These are phyloP conservation scores for Juglanconis oblonga DNA, from an alignment of 2,329 filamentous ascomycete species.

Conservation along the genomic window DNA sequence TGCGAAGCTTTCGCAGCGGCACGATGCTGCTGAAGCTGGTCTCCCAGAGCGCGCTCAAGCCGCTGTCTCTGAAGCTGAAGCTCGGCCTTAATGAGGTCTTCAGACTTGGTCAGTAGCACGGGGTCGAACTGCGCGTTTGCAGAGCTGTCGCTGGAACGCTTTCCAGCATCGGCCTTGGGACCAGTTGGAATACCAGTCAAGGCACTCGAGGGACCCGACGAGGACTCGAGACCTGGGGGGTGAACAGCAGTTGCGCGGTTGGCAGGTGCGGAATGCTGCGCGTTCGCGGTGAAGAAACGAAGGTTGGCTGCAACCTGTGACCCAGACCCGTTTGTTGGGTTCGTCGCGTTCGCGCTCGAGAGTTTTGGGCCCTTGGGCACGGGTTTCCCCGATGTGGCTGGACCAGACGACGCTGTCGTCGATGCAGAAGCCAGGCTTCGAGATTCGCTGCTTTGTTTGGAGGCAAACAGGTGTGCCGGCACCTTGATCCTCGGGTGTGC, in stretches of 20 bases:
- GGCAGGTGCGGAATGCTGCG: constrained; percentile 29
- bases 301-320: constrained; percentile 26
- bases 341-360: constrained; percentile 11
- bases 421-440: constrained; percentile 22
- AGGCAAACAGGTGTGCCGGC: constrained; percentile 38
- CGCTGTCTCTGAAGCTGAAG: constrained; percentile 75
- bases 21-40: constrained; percentile 68
- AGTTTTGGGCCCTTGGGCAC: constrained; percentile 16
- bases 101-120: constrained; percentile 81
- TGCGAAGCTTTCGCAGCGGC: constrained; percentile 41
- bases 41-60: constrained; percentile 72
- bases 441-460: constrained; percentile 19
- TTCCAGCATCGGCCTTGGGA: constrained; percentile 29
- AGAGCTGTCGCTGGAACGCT: constrained; percentile 37
- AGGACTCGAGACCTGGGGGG: constrained; percentile 21
- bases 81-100: constrained; percentile 79
- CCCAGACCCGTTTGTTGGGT: neutral
- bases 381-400: constrained; percentile 7
- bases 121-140: constrained; percentile 71
- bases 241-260: constrained; percentile 10
- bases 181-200: constrained; percentile 11
- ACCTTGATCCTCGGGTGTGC: constrained; percentile 64
- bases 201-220: constrained; percentile 1
- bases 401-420: constrained; percentile 18
- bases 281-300: constrained; percentile 34